phyloP scores from a whole-genome alignment of 139 green algal genomes.

The Closterium sp. region DNA sequence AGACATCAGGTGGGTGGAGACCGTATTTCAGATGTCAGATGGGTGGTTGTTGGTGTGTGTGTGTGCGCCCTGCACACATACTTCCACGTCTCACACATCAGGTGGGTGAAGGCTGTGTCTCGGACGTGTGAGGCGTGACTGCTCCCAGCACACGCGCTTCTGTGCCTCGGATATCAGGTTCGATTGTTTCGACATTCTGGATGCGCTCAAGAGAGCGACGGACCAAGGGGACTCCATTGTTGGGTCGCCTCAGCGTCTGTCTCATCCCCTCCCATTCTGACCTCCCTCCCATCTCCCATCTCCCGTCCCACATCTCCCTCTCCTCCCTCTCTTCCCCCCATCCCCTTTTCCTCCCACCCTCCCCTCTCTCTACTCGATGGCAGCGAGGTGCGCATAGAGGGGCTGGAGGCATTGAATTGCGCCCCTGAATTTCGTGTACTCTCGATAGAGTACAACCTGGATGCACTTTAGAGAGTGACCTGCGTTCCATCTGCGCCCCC shows the following conservation, averaged over 20 bases:
- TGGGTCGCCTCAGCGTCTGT: constrained; percentile 46
- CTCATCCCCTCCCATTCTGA: too few species aligned
- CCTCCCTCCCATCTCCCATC: too few species aligned
- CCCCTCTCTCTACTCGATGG: background rate
- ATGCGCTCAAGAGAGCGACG: too few species aligned
- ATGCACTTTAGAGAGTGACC: too few species aligned
- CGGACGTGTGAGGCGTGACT: too few species aligned
- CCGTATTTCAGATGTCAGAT: background rate
- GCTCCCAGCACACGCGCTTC: constrained; percentile 61
- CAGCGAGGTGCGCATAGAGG: too few species aligned
- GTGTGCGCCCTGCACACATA: constrained; percentile 59
- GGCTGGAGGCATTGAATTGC: too few species aligned
- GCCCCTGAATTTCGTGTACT: too few species aligned
- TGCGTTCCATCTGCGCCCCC: background rate
- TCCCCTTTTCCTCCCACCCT: background rate
- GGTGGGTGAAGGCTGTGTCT: constrained; percentile 13
- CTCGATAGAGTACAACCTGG: too few species aligned
- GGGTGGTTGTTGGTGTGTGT: constrained; percentile 13
- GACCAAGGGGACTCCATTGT: constrained; percentile 23
- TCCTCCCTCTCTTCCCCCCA: background rate
- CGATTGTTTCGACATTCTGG: constrained; percentile 26
- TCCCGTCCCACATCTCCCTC: too few species aligned
- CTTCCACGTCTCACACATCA: constrained; percentile 49
- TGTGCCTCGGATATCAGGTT: constrained; percentile 43
- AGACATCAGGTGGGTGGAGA: constrained; percentile 34